Conservation (phyloP, 306 rosid genomes). For the Malus sylvestris region DNA sequence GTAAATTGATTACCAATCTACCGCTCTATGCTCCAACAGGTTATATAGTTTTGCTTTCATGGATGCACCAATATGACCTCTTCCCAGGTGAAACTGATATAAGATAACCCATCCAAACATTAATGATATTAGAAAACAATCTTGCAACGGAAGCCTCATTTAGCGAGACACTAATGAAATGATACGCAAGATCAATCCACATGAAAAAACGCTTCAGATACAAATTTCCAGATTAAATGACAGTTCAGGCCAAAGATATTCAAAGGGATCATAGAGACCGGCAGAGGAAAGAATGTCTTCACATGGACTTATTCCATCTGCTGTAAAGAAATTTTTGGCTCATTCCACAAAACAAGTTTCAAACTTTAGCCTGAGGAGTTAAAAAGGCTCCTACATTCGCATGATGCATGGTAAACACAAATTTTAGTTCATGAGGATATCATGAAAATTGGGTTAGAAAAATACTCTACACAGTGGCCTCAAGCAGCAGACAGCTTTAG, state of each 20-base stretch:
- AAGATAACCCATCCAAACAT: not conserved
- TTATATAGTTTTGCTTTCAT: conserved; percentile 75
- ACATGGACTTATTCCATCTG: not conserved
- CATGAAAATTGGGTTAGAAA: not conserved
- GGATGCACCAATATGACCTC: conserved; percentile 77
- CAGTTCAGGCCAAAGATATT: conserved; percentile 5
- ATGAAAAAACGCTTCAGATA: not conserved
- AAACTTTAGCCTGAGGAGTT: not conserved
- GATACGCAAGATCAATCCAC: not conserved
- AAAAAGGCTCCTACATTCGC: not conserved
- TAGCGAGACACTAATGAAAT: not conserved
- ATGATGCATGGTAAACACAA: not conserved
- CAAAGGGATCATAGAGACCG: not conserved
- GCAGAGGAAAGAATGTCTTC: not conserved
- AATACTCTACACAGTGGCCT: not conserved
- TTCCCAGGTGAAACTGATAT: conserved; percentile 82
- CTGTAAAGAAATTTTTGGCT: not conserved
- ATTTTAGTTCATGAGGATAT: not conserved
- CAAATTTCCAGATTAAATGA: not conserved
- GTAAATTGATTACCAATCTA: conserved; percentile 53
- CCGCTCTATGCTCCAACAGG: conserved; percentile 77
- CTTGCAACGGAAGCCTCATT: not conserved
- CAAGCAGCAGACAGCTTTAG: conserved; percentile 1
- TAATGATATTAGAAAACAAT: not conserved
- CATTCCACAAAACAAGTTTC: not conserved